Evolutionary conservation across 2,329 filamentous ascomycete genomes (phyloP).

Genomic region (Microsporum ferrugineum): DNA sequence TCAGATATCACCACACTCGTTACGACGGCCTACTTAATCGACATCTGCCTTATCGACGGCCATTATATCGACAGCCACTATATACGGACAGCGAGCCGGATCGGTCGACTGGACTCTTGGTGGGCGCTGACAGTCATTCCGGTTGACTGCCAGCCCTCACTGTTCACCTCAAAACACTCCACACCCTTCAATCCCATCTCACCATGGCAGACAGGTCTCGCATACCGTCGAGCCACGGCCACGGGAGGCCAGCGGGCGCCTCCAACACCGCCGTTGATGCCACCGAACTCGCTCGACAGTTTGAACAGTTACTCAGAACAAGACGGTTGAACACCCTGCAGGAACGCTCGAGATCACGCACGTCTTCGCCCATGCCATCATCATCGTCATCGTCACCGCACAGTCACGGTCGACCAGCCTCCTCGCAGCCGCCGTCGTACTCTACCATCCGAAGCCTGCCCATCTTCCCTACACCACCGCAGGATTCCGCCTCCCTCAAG

Average conservation of each 20-base stretch:
- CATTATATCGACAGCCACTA: conserved; percentile 11
- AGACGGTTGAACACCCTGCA: conserved; percentile 78
- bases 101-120: not conserved
- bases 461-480: conserved; percentile 62
- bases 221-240: not conserved
- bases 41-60: not conserved
- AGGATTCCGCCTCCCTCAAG: conserved; percentile 58
- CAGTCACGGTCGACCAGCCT: conserved; percentile 32
- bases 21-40: not conserved
- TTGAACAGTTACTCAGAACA: conserved; percentile 75
- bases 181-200: not conserved
- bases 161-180: not conserved
- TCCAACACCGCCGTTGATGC: conserved; percentile 51
- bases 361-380: conserved; percentile 34
- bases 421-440: conserved; percentile 46
- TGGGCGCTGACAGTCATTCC: conserved; percentile 13
- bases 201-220: conserved; percentile 4
- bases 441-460: conserved; percentile 53
- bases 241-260: conserved; percentile 9
- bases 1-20: conserved; percentile 10
- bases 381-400: conserved; percentile 9
- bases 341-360: conserved; percentile 48
- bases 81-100: no score
- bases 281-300: conserved; percentile 65
- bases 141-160: conserved; percentile 9